Evolutionary conservation across 768 basidiomycete species (phyloP).

Genomic region (Leucocoprinus sp.): DNA sequence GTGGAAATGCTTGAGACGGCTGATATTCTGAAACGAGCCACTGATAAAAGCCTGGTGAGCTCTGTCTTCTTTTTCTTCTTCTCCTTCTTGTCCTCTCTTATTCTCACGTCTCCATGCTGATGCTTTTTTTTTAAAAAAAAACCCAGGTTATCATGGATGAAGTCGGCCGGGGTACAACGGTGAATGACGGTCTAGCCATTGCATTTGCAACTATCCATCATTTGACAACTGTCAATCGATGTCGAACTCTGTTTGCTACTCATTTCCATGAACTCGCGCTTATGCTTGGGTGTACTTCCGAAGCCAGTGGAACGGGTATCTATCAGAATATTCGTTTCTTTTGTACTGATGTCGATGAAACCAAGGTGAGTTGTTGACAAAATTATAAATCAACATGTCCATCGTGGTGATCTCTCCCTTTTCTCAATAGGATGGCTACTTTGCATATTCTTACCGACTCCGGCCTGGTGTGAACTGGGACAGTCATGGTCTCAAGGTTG

Average conservation of each 20-base stretch:
- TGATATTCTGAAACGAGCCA: slow-evolving; percentile 81
- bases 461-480: slow-evolving; percentile 80
- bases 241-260: slow-evolving; percentile 93
- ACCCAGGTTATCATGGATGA: slow-evolving; percentile 98
- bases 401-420: too few species aligned
- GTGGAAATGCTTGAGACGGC: slow-evolving; percentile 96
- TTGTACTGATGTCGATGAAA: slow-evolving; percentile 83
- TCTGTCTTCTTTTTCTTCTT: neutral
- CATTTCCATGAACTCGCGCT: slow-evolving; percentile 93
- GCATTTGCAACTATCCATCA: slow-evolving; percentile 89
- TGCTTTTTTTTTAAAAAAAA: too few species aligned
- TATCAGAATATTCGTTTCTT: slow-evolving; percentile 72
- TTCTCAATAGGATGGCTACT: slow-evolving; percentile 57
- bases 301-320: slow-evolving; percentile 32
- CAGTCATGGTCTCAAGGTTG: slow-evolving; percentile 88
- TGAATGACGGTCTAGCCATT: slow-evolving; percentile 87
- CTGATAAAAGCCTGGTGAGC: slow-evolving; percentile 70
- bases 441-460: slow-evolving; percentile 78
- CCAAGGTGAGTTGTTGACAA: slow-evolving; percentile 40
- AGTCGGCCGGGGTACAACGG: slow-evolving; percentile 93
- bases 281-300: slow-evolving; percentile 59
- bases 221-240: slow-evolving; percentile 59
- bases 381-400: neutral
- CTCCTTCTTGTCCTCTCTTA: too few species aligned
- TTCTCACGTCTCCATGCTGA: too few species aligned